Conservation (phyloP, 1,284 basidiomycete genomes). For the Puccinia horiana region DNA sequence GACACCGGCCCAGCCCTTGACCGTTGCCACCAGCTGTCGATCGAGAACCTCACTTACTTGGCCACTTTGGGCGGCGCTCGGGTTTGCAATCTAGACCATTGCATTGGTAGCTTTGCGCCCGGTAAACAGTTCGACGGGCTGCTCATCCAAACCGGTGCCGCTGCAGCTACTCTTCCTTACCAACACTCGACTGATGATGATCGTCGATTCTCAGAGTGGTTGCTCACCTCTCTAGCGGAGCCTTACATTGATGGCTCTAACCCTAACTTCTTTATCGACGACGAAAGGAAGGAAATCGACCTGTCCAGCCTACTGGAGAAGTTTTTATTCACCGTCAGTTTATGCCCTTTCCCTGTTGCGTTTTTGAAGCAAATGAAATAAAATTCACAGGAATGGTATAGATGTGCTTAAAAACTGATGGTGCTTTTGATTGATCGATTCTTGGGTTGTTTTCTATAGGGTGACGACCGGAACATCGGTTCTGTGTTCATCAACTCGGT, state of each 20-base stretch:
- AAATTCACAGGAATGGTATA: neutral
- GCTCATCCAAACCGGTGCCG: slow-evolving; percentile 66
- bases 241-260: slow-evolving; percentile 13
- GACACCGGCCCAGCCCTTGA: slow-evolving; percentile 49
- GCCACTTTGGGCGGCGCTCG: slow-evolving; percentile 89
- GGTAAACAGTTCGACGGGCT: slow-evolving; percentile 92
- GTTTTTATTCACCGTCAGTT: slow-evolving; percentile 55
- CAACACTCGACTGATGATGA: slow-evolving; percentile 54
- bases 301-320: slow-evolving; percentile 55
- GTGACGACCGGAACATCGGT: slow-evolving; percentile 80
- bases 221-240: slow-evolving; percentile 3
- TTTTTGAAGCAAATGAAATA: slow-evolving; percentile 62
- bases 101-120: slow-evolving; percentile 74
- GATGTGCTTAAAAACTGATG: neutral
- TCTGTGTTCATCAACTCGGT: slow-evolving; percentile 81
- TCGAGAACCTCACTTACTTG: slow-evolving; percentile 79
- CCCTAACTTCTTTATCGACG: slow-evolving; percentile 47
- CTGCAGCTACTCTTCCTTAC: slow-evolving; percentile 67
- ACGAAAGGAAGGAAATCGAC: slow-evolving; percentile 62
- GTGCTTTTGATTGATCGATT: neutral
- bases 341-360: slow-evolving; percentile 52
- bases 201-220: slow-evolving; percentile 8
- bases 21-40: slow-evolving; percentile 65
- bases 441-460: slow-evolving; percentile 49
- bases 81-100: slow-evolving; percentile 72